Evolutionary conservation across 139 green algal species (phyloP), one percentile per base, ranked within the genome.

Genomic region (Chlorella sp.): DNA sequence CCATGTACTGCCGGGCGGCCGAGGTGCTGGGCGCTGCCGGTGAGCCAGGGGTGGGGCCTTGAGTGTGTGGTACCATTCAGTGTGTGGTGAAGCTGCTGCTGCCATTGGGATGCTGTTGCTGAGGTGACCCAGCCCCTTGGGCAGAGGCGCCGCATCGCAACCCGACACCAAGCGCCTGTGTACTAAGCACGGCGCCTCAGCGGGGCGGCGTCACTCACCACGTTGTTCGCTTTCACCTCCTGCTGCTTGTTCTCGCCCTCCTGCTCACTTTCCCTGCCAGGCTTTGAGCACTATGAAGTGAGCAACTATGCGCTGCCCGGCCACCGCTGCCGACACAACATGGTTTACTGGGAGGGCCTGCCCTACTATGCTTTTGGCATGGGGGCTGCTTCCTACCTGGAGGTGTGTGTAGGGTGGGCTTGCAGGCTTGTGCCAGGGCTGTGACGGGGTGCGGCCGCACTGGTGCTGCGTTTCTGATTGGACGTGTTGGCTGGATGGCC

Each of bases 231-330:
- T n/a, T n/a, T 32, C 60, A 32, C 22, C 60, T 34, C 60, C 30
- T 32, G 60, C 60, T 34, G 22, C 60, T 34, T 68, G n/a, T n/a
- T n/a, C 60, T 34, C 30, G 60, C 20, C 60, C 60, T 68, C 19
- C 60, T 11, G 17, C 60, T 68, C 20, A 34, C 60, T 28, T 70
- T 19, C 64, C 32, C n/a, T 8, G 2, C 40, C 81, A 82, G 83
- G 97, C 0, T 98, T 94, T 81, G 96, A 97, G 87, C 97, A 98
- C 86, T 99, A 99, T 84, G 97, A 99, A 87, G 81, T 99, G 32
- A 96, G 91, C 89, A 99, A 96, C 89, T 99, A 96, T 83, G 95
- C 96, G 32, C 76, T 86, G 84, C 89, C 92, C 2, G 95, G 94
- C 28, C 90, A 95, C 83, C 86, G 88, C 48, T 96, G 92, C 84